Evolutionary conservation across 768 basidiomycete species (phyloP), one percentile per base, ranked within the genome.

Genomic region (Boletus patriciae): DNA sequence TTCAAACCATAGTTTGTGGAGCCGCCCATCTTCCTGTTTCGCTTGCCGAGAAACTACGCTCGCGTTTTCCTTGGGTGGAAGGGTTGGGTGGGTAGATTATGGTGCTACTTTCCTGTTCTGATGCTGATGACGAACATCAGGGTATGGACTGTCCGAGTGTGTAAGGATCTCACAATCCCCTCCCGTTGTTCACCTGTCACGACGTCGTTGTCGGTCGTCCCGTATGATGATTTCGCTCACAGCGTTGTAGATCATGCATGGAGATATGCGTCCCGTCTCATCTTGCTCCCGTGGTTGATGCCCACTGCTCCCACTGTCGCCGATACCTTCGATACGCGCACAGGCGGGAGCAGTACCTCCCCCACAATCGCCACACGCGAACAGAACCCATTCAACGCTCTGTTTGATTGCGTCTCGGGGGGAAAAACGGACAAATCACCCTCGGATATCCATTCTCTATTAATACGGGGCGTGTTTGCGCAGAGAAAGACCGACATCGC

Each of bases 281-380:
- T 98, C 43, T 72, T 98, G 44, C 62, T 98, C 0, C 92, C 94
- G 0, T 98, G 94, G 94, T 60, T 85, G 9, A 81, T 81, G 1
- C 77, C 81, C 0, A 62, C 67, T 15, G 42, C 64, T 1, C 38
- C 56, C 31, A 25, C 57, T 21, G 38, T 33, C 23, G 60, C 34
- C 16, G 57, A 58, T 6, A 5, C 29, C 15, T n/a, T 51, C 5
- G 61, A 62, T 12, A 18, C 5, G 23, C 4, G 5, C 23, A 9
- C 10, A 1, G 34, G 27, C 10, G 21, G 5, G 16, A 21, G 23
- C 12, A 21, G 18, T 3, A n/a, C 21, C 18, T 59, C 66, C 0
- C 59, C 64, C 21, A 66, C 64, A 21, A 3, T 18, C 2, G 18
- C 41, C 54, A 65, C 48, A 64, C 55, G 29, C 19, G 70, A 60